Evolutionary conservation across 2,329 filamentous ascomycete species (phyloP), one percentile per base, ranked within the genome.

Genomic region (Escovopsis weberi): DNA sequence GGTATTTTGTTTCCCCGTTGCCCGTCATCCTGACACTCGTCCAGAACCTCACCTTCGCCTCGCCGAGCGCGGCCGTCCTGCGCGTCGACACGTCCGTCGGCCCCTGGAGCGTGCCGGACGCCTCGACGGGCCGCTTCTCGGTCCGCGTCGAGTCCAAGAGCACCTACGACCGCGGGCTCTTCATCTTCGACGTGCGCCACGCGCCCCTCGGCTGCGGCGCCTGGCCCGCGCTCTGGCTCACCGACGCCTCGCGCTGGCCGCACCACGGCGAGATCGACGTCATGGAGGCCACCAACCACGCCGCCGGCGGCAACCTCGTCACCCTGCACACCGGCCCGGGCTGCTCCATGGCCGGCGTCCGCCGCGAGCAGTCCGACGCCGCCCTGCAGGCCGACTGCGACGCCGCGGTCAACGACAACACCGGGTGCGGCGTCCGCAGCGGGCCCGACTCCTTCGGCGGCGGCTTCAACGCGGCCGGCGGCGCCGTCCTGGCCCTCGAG

Each of bases 141-240:
- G 75, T 81, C 12, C 75, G 78, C 12, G 61, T 81, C 43, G 67
- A 74, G 46, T 81, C 77, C 33, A 78, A 74, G 53, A 63, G 58
- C 37, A 70, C 70, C 37, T 82, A 80, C 58, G 58, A 75, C 51
- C 59, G 55, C n/a, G 78, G 78, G 0, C 69, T 82, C n/a, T 82
- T 81, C 59, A 62, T 82, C 51, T 82, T 82, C 51, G 76, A 82
- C 53, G 65, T 82, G 48, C 66, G 70, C 46, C 78, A 81, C 58
- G 73, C 72, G 0, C 78, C 78, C 0, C 73, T 67, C 51, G 78
- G 75, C 36, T 82, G 78, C 52, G 75, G 68, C 4, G 75, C 70
- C 19, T 82, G 75, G 79, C 75, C 76, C 2, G 70, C 80, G 0
- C 66, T 84, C 10, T 83, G 80, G 80, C 64, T 83, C 6, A 66